phyloP scores from a whole-genome alignment of 176 grass and related monocot species.

The Calamus simplicifolius region DNA sequence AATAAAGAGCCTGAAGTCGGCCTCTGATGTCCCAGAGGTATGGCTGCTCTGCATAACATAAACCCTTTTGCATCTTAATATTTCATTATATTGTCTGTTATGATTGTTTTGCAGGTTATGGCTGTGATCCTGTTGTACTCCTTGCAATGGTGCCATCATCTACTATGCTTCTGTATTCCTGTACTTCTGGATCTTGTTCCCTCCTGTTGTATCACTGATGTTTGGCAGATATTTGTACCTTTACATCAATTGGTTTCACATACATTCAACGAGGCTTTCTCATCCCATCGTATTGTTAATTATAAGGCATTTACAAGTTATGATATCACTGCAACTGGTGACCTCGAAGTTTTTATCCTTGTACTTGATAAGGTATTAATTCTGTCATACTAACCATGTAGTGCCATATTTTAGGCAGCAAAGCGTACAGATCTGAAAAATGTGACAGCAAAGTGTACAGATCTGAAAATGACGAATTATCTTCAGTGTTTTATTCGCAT shows the following conservation, averaged over 20 bases:
- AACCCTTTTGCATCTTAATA: neutral
- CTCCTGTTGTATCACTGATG: constrained; percentile 82
- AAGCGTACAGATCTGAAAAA: too few species aligned
- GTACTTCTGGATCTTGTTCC: constrained; percentile 94
- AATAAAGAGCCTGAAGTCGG: constrained; percentile 99
- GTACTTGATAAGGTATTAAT: constrained; percentile 77
- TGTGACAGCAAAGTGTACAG: too few species aligned
- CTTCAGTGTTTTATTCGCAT: too few species aligned
- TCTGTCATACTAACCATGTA: neutral
- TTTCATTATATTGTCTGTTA: neutral
- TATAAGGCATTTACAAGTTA: constrained; percentile 84
- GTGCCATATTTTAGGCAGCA: too few species aligned
- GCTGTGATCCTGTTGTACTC: constrained; percentile 35
- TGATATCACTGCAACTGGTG: constrained; percentile 73
- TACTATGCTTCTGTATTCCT: constrained; percentile 85
- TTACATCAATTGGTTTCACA: constrained; percentile 94
- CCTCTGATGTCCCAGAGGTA: constrained; percentile 95
- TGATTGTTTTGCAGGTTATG: constrained; percentile 60
- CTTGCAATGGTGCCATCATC: constrained; percentile 74
- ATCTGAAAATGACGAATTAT: too few species aligned
- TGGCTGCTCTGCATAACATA: constrained; percentile 7
- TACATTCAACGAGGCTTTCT: constrained; percentile 96
- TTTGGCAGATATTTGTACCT: constrained; percentile 95
- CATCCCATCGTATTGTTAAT: constrained; percentile 87
- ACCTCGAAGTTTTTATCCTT: constrained; percentile 83